These are phyloP conservation scores for Huiozyma naganishii DNA, from an alignment of 805 yeast genomes.

Conservation along the genomic window DNA sequence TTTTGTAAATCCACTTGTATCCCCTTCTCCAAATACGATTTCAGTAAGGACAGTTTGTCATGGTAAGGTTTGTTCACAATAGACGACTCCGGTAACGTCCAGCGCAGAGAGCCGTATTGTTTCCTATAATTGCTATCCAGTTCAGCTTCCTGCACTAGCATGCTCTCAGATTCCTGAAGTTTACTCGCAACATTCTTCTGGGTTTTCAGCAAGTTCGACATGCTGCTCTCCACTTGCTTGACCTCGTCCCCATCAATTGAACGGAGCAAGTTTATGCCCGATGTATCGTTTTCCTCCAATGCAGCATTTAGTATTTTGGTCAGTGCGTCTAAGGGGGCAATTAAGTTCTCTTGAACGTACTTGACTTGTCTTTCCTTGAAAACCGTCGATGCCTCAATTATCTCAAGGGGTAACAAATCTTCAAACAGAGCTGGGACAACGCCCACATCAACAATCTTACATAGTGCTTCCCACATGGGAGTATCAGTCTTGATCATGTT, in stretches of 20 bases:
- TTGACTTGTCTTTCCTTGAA: conserved; percentile 54
- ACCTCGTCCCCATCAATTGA: conserved; percentile 33
- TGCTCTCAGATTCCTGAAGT: conserved; percentile 36
- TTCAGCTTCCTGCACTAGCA: conserved; percentile 38
- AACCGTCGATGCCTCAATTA: conserved; percentile 57
- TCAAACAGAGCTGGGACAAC: conserved; percentile 35
- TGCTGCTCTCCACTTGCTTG: conserved; percentile 29
- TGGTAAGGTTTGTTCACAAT: conserved; percentile 33
- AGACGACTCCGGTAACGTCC: conserved; percentile 42
- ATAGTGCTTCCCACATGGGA: conserved; percentile 5
- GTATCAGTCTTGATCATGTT: conserved; percentile 39
- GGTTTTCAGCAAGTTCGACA: conserved; percentile 4
- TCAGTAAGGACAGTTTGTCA: conserved; percentile 35
- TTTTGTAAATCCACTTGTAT: conserved; percentile 49
- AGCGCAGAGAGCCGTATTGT: conserved; percentile 42
- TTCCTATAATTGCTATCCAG: conserved; percentile 45
- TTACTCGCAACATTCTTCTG: conserved; percentile 32
- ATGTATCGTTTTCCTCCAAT: background rate
- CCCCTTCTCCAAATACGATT: conserved; percentile 45
- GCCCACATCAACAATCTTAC: conserved; percentile 1
- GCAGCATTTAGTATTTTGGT: conserved; percentile 34
- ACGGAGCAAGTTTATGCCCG: background rate
- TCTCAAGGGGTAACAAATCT: conserved; percentile 54
- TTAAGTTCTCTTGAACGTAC: conserved; percentile 36
- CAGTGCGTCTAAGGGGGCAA: conserved; percentile 39